Evolutionary conservation across 1,284 basidiomycete genomes (phyloP).

Genomic region (Lentinus polychrous): DNA sequence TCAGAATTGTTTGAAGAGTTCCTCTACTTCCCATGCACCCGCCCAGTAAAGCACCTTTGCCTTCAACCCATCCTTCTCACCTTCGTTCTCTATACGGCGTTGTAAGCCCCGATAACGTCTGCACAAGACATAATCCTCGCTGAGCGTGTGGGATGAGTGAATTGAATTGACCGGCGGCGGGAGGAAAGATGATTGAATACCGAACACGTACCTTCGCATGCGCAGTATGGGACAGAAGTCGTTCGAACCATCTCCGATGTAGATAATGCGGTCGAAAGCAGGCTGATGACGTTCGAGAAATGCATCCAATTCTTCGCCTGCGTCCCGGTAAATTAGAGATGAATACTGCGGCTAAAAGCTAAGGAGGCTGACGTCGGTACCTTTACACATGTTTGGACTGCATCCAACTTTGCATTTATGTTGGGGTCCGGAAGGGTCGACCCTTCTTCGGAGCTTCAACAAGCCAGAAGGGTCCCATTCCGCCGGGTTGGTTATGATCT

Average conservation of each 20-base stretch:
- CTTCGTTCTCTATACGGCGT: constrained; percentile 67
- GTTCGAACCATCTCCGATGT: constrained; percentile 93
- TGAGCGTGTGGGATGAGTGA: constrained; percentile 24
- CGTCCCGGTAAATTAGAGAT: constrained; percentile 1
- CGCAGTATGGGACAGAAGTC: constrained; percentile 92
- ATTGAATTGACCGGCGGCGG: background rate
- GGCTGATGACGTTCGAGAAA: constrained; percentile 70
- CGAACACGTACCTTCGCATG: constrained; percentile 54
- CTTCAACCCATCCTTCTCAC: constrained; percentile 53
- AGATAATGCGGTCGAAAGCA: constrained; percentile 77
- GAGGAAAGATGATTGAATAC: background rate
- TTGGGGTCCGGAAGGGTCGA: constrained; percentile 73
- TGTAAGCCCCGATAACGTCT: constrained; percentile 73
- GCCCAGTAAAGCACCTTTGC: constrained; percentile 79
- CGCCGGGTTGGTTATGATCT: constrained; percentile 92
- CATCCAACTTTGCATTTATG: constrained; percentile 88
- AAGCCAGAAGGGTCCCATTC: constrained; percentile 71
- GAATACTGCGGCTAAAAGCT: background rate
- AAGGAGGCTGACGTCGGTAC: constrained; percentile 27
- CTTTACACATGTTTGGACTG: constrained; percentile 98
- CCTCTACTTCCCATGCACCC: constrained; percentile 92
- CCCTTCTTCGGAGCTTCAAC: constrained; percentile 71
- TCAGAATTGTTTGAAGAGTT: constrained; percentile 43
- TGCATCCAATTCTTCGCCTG: constrained; percentile 85
- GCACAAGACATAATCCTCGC: constrained; percentile 75